Base-by-base conservation (phyloP, 805 yeast species). In the Kazachstania viticola region DNA sequence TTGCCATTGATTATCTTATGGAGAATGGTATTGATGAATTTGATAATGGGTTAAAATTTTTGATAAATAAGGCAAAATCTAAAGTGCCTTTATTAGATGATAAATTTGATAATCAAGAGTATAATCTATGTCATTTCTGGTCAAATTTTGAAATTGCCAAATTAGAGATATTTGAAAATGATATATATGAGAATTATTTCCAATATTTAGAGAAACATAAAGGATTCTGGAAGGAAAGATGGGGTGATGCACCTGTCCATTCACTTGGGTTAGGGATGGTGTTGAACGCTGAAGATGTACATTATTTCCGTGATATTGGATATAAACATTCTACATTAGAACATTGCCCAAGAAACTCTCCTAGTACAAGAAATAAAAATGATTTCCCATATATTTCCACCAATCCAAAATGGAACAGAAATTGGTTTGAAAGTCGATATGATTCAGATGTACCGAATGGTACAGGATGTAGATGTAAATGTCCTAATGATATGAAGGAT, bases 221-320 rank as follows among this genome's bases (percentile, higher is more conserved):
- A 9, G 96, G 97, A 0, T 87, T 88, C 49, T 85, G 75, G 67
- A 67, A 70, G 33, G 95, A 91, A 54, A 62, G 98, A 48, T 88
- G 97, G 97, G 97, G 97, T 2, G 97, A 88, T 64, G 95, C 96
- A 0, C 95, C 96, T 0, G 75, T 88, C 4, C 96, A 85, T 53
- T 78, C 95, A 0, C 56, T 91, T 15, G 97, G 93, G 0, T 71
- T 80, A 4, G 88, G 84, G 0, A 65, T 91, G 69, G 64, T 80
- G 45, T 60, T 87, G 26, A 66, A 79, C 36, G 54, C 75, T 3
- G 61, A 69, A 2, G 82, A 87, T 35, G 61, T 88, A 8, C 96
- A 88, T 57, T 88, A 85, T 57, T 88, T 88, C 59, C 62, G 95
- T 40, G 96, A 88, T 49, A 77, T 88, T 41, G 97, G 97, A 0